phyloP scores from a whole-genome alignment of 805 yeast species.

The Zygoascus tannicola region DNA sequence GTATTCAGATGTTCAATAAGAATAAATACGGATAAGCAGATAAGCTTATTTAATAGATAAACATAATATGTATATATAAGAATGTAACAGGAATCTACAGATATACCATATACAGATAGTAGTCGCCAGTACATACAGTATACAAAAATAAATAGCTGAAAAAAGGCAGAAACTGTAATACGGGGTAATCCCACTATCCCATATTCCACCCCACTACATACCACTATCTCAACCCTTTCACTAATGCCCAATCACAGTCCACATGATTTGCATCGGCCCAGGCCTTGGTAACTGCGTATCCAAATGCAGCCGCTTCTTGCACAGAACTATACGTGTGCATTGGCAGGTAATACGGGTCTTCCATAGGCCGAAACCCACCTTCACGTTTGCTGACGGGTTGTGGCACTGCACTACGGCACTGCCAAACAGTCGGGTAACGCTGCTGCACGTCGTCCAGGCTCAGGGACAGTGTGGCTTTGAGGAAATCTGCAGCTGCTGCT shows the following conservation, averaged over 20 bases:
- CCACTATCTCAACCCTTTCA: constrained; percentile 11
- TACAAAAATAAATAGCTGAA: too few species aligned
- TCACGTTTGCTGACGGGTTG: constrained; percentile 17
- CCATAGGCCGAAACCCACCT: constrained; percentile 26
- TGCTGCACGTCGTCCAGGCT: constrained; percentile 14
- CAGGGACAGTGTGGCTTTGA: constrained; percentile 20
- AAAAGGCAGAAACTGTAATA: too few species aligned
- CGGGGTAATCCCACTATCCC: too few species aligned
- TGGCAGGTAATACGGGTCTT: constrained; percentile 30
- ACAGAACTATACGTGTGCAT: constrained; percentile 30
- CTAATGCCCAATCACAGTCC: constrained; percentile 24
- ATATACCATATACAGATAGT: too few species aligned
- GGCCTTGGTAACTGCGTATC: constrained; percentile 27
- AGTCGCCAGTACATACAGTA: too few species aligned
- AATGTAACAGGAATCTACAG: too few species aligned
- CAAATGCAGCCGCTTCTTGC: constrained; percentile 35
- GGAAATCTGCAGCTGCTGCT: constrained; percentile 21
- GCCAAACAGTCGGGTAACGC: constrained; percentile 19
- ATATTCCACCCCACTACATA: not conserved
- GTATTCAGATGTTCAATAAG: too few species aligned
- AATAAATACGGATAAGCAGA: too few species aligned
- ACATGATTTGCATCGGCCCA: constrained; percentile 29
- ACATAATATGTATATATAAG: too few species aligned
- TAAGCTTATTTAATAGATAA: too few species aligned
- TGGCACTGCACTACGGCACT: constrained; percentile 6